phyloP scores from a whole-genome alignment of 140 eudicot species.

The Ambrosia hybrid region DNA sequence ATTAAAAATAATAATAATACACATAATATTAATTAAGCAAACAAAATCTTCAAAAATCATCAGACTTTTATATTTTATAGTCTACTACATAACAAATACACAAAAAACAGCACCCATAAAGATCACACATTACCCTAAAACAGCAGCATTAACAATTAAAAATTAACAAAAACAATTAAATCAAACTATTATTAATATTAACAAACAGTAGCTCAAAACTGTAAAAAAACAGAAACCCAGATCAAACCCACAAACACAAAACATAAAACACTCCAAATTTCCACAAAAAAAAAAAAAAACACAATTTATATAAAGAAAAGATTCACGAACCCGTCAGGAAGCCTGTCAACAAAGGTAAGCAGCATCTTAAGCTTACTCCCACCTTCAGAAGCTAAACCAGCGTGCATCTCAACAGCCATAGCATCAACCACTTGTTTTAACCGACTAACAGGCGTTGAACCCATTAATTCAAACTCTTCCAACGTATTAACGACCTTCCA shows the following conservation, averaged over 20 bases:
- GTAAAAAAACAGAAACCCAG: background rate
- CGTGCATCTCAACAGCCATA: constrained; percentile 98
- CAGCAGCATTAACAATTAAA: constrained; percentile 14
- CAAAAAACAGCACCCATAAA: background rate
- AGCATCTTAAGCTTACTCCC: constrained; percentile 93
- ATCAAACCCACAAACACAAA: too few relatives aligned
- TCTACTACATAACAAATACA: background rate
- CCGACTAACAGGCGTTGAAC: constrained; percentile 54
- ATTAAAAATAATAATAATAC: constrained; percentile 9
- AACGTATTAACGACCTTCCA: constrained; percentile 55
- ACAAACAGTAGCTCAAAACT: background rate
- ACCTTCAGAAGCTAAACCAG: constrained; percentile 84
- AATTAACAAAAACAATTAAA: background rate
- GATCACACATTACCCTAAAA: constrained; percentile 2
- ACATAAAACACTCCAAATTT: background rate
- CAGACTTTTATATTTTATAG: constrained; percentile 14
- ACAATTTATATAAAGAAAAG: too few relatives aligned
- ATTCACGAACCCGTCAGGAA: constrained; percentile 64
- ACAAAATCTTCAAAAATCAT: constrained; percentile 1
- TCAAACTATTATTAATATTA: background rate
- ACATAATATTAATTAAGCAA: constrained; percentile 2
- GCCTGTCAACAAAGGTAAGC: constrained; percentile 70
- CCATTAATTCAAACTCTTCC: constrained; percentile 62
- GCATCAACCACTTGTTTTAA: constrained; percentile 86
- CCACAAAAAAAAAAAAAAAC: background rate